Conservation (phyloP, 305 asterid genomes). For the Rubia balearica region DNA sequence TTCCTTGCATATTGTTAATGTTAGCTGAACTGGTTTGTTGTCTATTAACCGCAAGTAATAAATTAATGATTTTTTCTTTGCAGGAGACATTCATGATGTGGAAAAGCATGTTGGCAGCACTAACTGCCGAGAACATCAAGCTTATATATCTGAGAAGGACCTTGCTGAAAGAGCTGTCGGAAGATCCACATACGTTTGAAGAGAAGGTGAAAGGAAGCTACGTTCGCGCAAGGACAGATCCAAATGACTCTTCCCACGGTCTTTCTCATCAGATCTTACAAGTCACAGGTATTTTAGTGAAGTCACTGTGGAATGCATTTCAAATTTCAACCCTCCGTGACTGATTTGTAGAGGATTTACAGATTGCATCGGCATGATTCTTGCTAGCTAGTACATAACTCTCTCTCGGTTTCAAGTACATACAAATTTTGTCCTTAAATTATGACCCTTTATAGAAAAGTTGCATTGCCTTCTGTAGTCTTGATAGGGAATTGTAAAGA, state of each 20-base stretch:
- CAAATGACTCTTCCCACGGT: slow-evolving; percentile 33
- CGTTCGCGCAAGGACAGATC: slow-evolving; percentile 51
- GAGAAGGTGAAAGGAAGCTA: slow-evolving; percentile 67
- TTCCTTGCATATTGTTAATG: not conserved
- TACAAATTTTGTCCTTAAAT: not conserved
- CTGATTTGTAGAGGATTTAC: not conserved
- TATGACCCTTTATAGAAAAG: not conserved
- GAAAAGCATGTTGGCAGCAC: slow-evolving; percentile 44
- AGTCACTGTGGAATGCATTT: not conserved
- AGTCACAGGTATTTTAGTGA: slow-evolving; percentile 57
- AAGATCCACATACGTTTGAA: slow-evolving; percentile 51
- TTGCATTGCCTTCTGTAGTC: not conserved
- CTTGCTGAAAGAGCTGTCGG: slow-evolving; percentile 43
- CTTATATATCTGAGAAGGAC: slow-evolving; percentile 73
- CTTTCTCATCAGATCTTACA: slow-evolving; percentile 55
- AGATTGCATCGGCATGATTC: not conserved
- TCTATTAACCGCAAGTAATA: too few species aligned
- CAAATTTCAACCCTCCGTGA: not conserved
- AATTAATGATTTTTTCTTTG: not conserved
- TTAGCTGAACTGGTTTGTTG: not conserved
- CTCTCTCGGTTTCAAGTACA: not conserved
- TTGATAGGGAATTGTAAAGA: not conserved
- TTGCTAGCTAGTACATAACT: not conserved
- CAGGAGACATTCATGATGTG: slow-evolving; percentile 54
- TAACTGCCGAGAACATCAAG: slow-evolving; percentile 55